Conservation (phyloP, 768 basidiomycete genomes). For the Hericium rajendrae region DNA sequence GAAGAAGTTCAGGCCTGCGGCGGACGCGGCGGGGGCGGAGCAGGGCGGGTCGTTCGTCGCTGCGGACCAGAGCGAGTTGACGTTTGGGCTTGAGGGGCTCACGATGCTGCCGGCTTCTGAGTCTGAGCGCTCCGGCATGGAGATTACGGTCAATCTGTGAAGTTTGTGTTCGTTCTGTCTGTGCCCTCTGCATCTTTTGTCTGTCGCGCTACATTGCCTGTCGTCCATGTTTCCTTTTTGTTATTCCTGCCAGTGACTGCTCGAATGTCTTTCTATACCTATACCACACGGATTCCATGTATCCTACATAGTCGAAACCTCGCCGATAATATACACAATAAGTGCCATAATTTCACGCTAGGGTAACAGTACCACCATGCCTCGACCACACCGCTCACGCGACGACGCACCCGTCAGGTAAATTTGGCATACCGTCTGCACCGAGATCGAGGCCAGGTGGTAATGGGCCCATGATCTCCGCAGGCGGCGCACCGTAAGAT, state of each 20-base stretch:
- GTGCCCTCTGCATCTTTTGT: background rate
- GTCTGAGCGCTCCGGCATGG: background rate
- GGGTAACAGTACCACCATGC: background rate
- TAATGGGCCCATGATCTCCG: conserved; percentile 75
- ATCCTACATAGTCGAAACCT: background rate
- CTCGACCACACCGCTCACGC: background rate
- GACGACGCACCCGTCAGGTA: conserved; percentile 31
- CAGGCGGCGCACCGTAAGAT: conserved; percentile 64
- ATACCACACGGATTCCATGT: background rate
- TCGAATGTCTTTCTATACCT: background rate
- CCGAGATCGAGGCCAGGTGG: conserved; percentile 60
- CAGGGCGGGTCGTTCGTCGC: background rate
- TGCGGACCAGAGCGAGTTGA: conserved; percentile 2
- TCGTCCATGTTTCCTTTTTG: background rate
- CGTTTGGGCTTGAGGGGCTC: conserved; percentile 4
- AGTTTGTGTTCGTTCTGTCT: background rate
- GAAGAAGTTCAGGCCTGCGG: background rate
- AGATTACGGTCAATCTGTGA: background rate
- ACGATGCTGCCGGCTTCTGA: background rate
- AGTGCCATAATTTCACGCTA: background rate
- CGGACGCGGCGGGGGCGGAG: background rate
- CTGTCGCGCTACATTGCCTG: background rate
- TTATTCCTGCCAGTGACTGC: background rate
- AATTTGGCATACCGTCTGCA: conserved; percentile 41
- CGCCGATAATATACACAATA: background rate